phyloP scores from a whole-genome alignment of 192 early-diverging fungal genomes.

The Backusella tarrabulga region DNA sequence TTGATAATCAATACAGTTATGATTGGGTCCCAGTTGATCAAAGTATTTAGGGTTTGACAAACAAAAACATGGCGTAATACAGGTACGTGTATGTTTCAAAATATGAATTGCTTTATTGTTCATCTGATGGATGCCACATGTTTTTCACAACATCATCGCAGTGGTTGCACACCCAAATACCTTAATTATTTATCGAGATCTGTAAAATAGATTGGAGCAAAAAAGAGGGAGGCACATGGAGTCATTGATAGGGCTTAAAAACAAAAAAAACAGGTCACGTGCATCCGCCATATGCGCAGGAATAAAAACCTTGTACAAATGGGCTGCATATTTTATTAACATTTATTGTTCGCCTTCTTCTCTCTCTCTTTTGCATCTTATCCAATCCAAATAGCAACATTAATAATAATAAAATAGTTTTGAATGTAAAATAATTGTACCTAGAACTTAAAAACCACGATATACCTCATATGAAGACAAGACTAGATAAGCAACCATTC shows the following conservation, averaged over 20 bases:
- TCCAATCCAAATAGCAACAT: neutral
- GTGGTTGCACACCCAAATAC: neutral
- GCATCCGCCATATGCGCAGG: neutral
- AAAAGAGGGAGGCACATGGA: neutral
- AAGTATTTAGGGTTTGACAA: neutral
- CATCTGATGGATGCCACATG: neutral
- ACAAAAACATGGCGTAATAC: neutral
- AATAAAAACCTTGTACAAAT: neutral
- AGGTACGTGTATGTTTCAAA: neutral
- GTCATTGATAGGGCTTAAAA: neutral
- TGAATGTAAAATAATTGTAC: neutral
- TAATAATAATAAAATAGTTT: no score
- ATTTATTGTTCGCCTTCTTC: neutral
- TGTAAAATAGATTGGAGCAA: neutral
- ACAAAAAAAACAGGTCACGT: neutral
- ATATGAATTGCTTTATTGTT: neutral
- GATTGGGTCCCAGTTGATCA: neutral
- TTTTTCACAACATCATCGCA: neutral
- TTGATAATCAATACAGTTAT: neutral
- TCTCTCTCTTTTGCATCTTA: neutral
- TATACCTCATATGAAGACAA: neutral
- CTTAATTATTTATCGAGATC: neutral
- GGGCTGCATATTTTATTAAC: no score
- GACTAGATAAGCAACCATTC: neutral
- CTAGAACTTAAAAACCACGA: neutral